Base-by-base conservation (phyloP, 208 protist genomes). In the Acanthamoeba triangularis region DNA sequence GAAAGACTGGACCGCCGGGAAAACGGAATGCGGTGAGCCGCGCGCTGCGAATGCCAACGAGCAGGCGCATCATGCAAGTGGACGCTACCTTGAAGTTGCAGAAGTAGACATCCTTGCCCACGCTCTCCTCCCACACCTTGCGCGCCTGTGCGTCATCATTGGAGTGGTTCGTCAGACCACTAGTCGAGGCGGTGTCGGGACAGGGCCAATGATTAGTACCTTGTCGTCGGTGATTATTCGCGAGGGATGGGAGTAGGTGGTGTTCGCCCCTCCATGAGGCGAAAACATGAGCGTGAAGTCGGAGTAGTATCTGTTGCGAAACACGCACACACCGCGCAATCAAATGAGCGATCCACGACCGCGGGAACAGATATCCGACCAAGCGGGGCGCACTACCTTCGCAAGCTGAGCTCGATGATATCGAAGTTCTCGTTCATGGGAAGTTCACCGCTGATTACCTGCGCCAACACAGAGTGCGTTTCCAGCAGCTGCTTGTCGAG, bases 371-470 rank as follows among this genome's bases (percentile, higher is more conserved):
- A 7, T 25, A 61, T 35, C 13, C 4, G 35, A 56, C 35, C 28
- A 41, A 87, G 25, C 16, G 14, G 41, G 20, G 37, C 1, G 47
- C 35, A 14, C 25, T 65, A 90, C 82, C 82, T 28, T 20, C 82
- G 47, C n/a, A 90, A n/a, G 82, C 82, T 90, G 56, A 90, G 82
- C 56, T 90, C 82, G 52, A 90, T 90, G 3, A 90, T 90, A 67
- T 90, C 82, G 30, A 69, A 90, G 41, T 90, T 90, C 30, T 59
- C 82, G 23, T 90, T 90, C 47, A 90, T 59, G n/a, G 47, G 30
- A 33, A 59, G 82, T 28, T 69, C 54, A 14, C 82, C 82, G n/a
- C 56, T 59, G 8, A 69, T 59, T 30, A 90, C 82, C 30, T 90
- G 54, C 47, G 56, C 82, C 54, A 90, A 20, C 47, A 90, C 54